These are phyloP conservation scores for Daldinia sp. DNA, from an alignment of 2,329 filamentous ascomycete genomes.

Conservation along the genomic window DNA sequence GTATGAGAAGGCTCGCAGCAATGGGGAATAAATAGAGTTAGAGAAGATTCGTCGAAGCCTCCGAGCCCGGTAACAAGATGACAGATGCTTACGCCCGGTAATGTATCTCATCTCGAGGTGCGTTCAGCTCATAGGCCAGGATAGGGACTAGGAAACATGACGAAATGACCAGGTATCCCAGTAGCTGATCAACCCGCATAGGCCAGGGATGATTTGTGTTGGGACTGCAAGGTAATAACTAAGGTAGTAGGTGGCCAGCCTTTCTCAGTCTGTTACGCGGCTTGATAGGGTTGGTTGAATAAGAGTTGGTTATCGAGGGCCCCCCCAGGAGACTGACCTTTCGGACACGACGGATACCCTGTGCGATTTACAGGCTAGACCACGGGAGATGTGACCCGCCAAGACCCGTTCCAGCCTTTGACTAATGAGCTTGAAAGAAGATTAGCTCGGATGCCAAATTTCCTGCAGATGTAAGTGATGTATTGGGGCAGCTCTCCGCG, in stretches of 20 bases:
- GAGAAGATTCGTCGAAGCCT: slow-evolving; percentile 29
- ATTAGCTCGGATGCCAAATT: slow-evolving; percentile 28
- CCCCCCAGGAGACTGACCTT: slow-evolving; percentile 22
- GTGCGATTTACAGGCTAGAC: slow-evolving; percentile 32
- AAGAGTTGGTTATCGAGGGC: slow-evolving; percentile 32
- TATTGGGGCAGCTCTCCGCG: slow-evolving; percentile 32
- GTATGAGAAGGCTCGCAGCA: slow-evolving; percentile 28
- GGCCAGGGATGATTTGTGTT: slow-evolving; percentile 37
- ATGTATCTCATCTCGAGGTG: slow-evolving; percentile 32
- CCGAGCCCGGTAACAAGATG: slow-evolving; percentile 39
- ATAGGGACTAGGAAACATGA: slow-evolving; percentile 36
- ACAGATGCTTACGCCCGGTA: slow-evolving; percentile 25
- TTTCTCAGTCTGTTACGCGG: slow-evolving; percentile 33
- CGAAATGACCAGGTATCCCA: slow-evolving; percentile 40
- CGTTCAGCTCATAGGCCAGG: slow-evolving; percentile 32
- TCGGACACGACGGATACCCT: slow-evolving; percentile 31
- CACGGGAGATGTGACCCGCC: slow-evolving; percentile 33
- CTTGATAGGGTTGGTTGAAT: slow-evolving; percentile 34
- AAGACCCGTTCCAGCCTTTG: slow-evolving; percentile 24
- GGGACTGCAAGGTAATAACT: slow-evolving; percentile 33
- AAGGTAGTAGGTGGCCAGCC: slow-evolving; percentile 35
- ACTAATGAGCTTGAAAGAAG: slow-evolving; percentile 15
- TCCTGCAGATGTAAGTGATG: slow-evolving; percentile 36
- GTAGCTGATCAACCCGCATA: slow-evolving; percentile 42
- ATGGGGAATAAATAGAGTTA: slow-evolving; percentile 34